Conservation (phyloP, 352 stramenopile species). For the Phytophthora chlamydospora region DNA sequence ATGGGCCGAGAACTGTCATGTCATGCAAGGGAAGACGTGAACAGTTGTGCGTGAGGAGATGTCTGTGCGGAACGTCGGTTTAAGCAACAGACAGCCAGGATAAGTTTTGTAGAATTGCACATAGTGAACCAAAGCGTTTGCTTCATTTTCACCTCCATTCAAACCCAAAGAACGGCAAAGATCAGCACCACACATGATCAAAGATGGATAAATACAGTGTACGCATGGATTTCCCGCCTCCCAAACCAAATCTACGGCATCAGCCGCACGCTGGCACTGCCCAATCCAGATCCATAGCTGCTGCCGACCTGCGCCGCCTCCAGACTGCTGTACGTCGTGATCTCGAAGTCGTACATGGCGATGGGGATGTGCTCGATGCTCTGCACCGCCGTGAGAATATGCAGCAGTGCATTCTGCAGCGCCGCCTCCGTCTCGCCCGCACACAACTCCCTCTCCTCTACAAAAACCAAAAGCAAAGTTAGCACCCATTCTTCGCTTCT, state of each 20-base stretch:
- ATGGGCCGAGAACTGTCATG: too few species aligned
- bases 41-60: too few species aligned
- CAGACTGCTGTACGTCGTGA: constrained; percentile 54
- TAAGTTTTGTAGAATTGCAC: too few species aligned
- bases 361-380: constrained; percentile 80
- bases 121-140: too few species aligned
- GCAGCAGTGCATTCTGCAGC: constrained; percentile 72
- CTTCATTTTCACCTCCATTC: too few species aligned
- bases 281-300: constrained; percentile 41
- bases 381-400: constrained; percentile 79
- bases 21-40: too few species aligned
- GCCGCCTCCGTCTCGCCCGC: constrained; percentile 65
- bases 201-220: too few species aligned
- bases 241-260: constrained; percentile 35
- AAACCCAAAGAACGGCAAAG: too few species aligned
- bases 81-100: too few species aligned
- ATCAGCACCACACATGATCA: too few species aligned
- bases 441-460: constrained; percentile 54
- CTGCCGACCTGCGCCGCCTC: constrained; percentile 55
- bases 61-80: too few species aligned
- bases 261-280: constrained; percentile 48
- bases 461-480: constrained; percentile 4
- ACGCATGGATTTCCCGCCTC: neutral
- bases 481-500: neutral
- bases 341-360: constrained; percentile 89